Conservation (phyloP, 2,329 filamentous ascomycete species). For the Xylariales sp. region DNA sequence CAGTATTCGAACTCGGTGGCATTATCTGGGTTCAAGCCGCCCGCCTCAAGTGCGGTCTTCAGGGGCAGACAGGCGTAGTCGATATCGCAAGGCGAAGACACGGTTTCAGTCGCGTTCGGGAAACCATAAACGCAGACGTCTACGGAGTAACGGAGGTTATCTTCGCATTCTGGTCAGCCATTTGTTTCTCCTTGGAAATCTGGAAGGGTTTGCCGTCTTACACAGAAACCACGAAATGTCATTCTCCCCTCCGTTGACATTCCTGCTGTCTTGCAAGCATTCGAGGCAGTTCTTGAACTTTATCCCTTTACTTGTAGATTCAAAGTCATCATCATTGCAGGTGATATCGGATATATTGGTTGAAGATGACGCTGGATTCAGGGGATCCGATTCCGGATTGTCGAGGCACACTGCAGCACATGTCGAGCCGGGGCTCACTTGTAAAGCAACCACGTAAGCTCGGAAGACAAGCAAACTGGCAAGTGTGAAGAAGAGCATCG, state of each 20-base stretch:
- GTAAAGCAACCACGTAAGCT: constrained; percentile 25
- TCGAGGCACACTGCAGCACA: constrained; percentile 46
- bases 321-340: constrained; percentile 38
- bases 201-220: constrained; percentile 26
- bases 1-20: constrained; percentile 36
- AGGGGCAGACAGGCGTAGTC: constrained; percentile 37
- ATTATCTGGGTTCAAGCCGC: constrained; percentile 21
- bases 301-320: constrained; percentile 31
- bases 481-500: constrained; percentile 1
- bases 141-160: constrained; percentile 45
- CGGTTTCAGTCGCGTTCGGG: constrained; percentile 23
- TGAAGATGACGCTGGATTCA: constrained; percentile 30
- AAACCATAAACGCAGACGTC: constrained; percentile 41
- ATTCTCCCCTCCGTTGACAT: constrained; percentile 31
- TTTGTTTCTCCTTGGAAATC: background rate
- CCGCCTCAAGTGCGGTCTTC: constrained; percentile 30
- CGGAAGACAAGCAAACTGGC: constrained; percentile 13
- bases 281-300: constrained; percentile 43
- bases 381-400: constrained; percentile 25
- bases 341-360: constrained; percentile 43
- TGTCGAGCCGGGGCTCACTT: constrained; percentile 46
- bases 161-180: constrained; percentile 22
- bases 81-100: constrained; percentile 39
- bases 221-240: constrained; percentile 40
- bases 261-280: constrained; percentile 42